phyloP scores from a whole-genome alignment of 139 green algal species.

The Coelastrella sp. region DNA sequence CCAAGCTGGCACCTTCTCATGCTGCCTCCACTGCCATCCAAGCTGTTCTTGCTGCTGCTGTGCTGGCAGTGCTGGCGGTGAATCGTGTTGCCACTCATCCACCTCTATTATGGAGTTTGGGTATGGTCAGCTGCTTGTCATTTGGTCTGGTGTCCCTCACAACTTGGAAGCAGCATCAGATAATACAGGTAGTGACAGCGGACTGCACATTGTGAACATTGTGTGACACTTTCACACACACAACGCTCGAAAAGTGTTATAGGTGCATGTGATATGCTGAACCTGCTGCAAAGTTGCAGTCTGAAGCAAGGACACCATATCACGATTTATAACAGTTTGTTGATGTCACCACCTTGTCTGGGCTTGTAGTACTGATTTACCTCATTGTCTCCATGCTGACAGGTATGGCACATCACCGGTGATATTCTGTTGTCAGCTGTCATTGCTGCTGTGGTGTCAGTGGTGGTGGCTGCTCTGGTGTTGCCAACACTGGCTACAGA shows the following conservation, averaged over 20 bases:
- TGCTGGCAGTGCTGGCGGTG: not conserved
- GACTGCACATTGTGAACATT: not conserved
- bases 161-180: not conserved
- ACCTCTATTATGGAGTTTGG: not conserved
- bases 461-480: not conserved
- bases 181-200: not conserved
- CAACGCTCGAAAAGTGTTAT: too few relatives aligned
- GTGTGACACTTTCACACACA: too few relatives aligned
- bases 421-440: not conserved
- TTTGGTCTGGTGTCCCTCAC: slow-evolving; percentile 3
- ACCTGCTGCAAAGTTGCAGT: too few relatives aligned
- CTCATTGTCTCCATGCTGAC: not conserved
- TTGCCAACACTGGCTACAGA: slow-evolving; percentile 16
- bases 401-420: not conserved
- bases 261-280: too few relatives aligned
- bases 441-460: not conserved
- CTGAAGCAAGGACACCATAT: too few relatives aligned
- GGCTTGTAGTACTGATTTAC: not conserved
- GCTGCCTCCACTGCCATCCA: not conserved
- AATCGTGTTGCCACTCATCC: not conserved
- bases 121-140: slow-evolving; percentile 18
- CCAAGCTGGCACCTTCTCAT: not conserved
- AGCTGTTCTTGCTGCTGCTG: not conserved
- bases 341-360: too few relatives aligned
- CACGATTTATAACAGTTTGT: too few relatives aligned